Evolutionary conservation across 768 basidiomycete species (phyloP), one percentile per base, ranked within the genome.

Genomic region (Coprinellus aureogranulatus): DNA sequence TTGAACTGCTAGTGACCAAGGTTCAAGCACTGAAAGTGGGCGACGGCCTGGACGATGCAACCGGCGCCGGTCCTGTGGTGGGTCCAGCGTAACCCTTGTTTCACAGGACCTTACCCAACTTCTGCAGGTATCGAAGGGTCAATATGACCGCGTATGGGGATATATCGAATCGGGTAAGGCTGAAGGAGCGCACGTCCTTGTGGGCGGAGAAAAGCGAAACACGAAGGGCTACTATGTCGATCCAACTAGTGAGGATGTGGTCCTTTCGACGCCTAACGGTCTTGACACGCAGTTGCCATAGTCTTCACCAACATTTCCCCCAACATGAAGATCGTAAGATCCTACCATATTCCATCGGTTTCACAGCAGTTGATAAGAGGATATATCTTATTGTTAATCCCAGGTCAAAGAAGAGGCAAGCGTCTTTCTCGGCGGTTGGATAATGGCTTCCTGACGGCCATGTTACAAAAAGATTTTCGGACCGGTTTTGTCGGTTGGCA

Each of bases 141-240:
- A 95, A 70, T 92, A 90, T 65, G 90, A 94, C 67, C 87, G 86
- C 55, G 82, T 98, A 41, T 88, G 93, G 86, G 74, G 75, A 23
- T 98, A 95, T 69, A 95, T 99, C 62, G 88, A 94, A 65, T 77
- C 82, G 3, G 96, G 94, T 20, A 90, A 89, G 72, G 65, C 81
- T 56, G 86, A 91, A 69, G 96, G 96, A 16, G 96, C 96, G 2
- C 88, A 81, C 61, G 72, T 86, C 26, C 71, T 82, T 28, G 74
- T 91, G 2, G 96, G 96, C n/a, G 96, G 96, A 18, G 77, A 81
- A 65, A 89, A 89, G 75, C 80, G 89, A 64, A 56, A 77, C 0
- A 82, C 82, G 1, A 90, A 90, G 67, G 96, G 96, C 6, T 98
- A 80, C 72, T 98, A 81, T 70, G 85, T 97, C 42, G 87, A 94